phyloP scores from a whole-genome alignment of 768 basidiomycete species.

The Trametes villosa region DNA sequence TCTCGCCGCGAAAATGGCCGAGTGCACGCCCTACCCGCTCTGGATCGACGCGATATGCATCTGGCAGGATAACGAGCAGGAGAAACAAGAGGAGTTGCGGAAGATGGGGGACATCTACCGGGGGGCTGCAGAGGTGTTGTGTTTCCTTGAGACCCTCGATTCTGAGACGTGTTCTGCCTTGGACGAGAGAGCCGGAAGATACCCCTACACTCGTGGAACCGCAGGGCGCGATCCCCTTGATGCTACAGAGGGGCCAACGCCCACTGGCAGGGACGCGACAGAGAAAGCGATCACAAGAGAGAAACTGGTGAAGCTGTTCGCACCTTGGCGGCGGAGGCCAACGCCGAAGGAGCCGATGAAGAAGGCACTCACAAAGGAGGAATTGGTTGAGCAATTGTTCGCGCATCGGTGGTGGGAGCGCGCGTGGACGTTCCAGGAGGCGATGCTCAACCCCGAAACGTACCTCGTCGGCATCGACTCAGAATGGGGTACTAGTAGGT shows the following conservation, averaged over 20 bases:
- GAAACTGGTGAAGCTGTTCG: no score
- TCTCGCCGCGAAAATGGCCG: neutral
- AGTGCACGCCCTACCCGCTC: neutral
- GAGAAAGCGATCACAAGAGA: no score
- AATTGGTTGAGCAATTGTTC: neutral
- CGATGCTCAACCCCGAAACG: neutral
- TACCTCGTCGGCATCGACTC: neutral
- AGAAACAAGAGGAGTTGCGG: neutral
- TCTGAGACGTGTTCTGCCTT: neutral
- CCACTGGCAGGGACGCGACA: no score
- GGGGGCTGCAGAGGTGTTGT: neutral
- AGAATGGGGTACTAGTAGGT: no score
- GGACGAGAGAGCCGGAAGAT: no score
- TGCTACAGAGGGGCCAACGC: no score
- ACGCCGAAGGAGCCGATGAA: neutral
- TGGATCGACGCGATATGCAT: slow-evolving; percentile 4
- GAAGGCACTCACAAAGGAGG: neutral
- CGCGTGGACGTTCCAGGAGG: slow-evolving; percentile 5
- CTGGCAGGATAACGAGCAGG: neutral
- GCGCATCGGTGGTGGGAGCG: neutral
- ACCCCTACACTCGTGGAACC: no score
- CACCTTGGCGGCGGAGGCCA: neutral
- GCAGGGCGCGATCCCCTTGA: no score
- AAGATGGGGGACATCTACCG: neutral
- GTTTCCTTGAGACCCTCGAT: neutral